Percentiles rank a stretch among this genome's conserved stretches.
Evolutionary conservation across 306 rosid species (phyloP).

Genomic region (Cucurbita ficifolia): DNA sequence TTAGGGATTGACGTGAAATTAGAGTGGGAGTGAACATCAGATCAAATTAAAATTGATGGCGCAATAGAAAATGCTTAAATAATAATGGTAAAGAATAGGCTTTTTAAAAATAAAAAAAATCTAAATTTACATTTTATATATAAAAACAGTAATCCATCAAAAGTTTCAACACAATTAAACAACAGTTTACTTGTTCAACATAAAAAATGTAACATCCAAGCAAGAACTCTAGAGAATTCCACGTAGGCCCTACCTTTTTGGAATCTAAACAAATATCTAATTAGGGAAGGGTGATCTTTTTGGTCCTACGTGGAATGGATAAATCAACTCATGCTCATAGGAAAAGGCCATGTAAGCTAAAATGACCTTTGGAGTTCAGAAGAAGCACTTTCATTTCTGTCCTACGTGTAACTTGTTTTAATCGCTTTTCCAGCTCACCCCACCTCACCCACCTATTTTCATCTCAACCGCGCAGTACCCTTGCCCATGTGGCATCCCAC

Average conservation of each 20-base stretch:
- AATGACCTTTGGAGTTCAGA: constrained; percentile 9
- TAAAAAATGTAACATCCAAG: neutral
- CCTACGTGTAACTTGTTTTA: neutral
- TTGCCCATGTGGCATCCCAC: constrained; percentile 1
- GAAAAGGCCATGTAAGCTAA: constrained; percentile 3
- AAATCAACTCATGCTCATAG: neutral
- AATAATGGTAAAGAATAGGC: no score
- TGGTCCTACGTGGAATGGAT: constrained; percentile 9
- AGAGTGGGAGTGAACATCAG: no score
- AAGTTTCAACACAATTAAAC: no score
- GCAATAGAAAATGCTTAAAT: no score
- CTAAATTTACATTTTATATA: no score
- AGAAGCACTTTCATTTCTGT: neutral
- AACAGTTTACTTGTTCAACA: neutral
- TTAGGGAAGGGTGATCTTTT: neutral
- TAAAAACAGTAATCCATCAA: no score
- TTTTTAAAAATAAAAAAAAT: no score
- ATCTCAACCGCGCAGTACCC: neutral
- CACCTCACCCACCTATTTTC: neutral
- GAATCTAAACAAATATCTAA: neutral
- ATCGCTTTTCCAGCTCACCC: constrained; percentile 2
- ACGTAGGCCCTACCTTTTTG: constrained; percentile 2
- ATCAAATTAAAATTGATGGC: no score
- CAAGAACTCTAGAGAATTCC: neutral
- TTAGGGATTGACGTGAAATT: no score